A percentile compares a stretch with the other conserved stretches of the same genome.
Conservation (phyloP, 1,139 yeast genomes). For the Saccharomyces uvarum region DNA sequence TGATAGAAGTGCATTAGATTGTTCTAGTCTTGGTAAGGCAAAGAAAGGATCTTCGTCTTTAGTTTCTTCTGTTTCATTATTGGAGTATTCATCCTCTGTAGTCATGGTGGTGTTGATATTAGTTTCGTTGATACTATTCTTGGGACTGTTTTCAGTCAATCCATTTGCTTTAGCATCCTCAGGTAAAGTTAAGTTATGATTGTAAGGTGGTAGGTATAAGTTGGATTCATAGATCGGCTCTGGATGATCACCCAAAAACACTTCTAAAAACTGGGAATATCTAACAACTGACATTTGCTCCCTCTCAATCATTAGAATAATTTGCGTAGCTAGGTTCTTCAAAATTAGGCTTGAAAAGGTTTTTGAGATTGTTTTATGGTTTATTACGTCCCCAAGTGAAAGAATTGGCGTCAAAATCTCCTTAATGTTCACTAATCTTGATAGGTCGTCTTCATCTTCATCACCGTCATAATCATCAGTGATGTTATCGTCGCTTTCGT, state of each 20-base stretch:
- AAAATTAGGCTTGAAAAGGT: constrained; percentile 52
- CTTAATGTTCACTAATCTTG: constrained; percentile 36
- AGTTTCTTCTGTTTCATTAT: constrained; percentile 12
- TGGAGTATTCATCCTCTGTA: constrained; percentile 12
- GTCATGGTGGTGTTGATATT: not conserved
- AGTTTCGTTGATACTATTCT: not conserved
- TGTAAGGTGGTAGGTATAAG: constrained; percentile 60
- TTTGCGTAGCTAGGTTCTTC: constrained; percentile 54
- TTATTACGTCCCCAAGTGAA: constrained; percentile 71
- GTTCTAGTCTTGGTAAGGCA: constrained; percentile 45
- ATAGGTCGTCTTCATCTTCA: constrained; percentile 36
- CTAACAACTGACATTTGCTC: constrained; percentile 72
- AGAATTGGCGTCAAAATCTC: constrained; percentile 68
- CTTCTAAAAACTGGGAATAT: constrained; percentile 62
- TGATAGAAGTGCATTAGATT: constrained; percentile 13
- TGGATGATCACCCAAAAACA: constrained; percentile 83
- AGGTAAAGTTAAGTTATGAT: constrained; percentile 43
- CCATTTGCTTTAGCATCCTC: constrained; percentile 19
- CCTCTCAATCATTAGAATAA: constrained; percentile 66
- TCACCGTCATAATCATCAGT: constrained; percentile 30
- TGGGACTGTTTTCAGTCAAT: not conserved
- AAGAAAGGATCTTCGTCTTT: constrained; percentile 54
- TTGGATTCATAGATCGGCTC: constrained; percentile 54
- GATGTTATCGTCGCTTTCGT: constrained; percentile 22
- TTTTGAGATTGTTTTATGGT: constrained; percentile 60